Conservation (phyloP, 1,284 basidiomycete genomes). For the Ustilago curta region DNA sequence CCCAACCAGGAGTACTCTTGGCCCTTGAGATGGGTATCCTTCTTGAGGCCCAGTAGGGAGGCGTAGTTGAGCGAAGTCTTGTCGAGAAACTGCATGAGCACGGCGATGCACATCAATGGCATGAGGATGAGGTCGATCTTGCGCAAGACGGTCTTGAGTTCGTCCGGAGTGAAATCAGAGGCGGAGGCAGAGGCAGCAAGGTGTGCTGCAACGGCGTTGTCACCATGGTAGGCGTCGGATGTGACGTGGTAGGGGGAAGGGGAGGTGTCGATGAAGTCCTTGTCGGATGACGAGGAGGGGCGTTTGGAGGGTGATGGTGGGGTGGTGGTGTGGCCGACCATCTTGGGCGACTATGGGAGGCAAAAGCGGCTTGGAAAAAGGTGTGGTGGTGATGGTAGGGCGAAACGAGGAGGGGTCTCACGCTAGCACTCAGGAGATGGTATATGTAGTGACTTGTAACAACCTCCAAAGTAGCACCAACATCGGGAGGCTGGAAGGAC, state of each 20-base stretch:
- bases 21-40: conserved; percentile 55
- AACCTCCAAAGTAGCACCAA: too few relatives aligned
- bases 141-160: conserved; percentile 50
- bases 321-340: conserved; percentile 1
- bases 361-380: too few relatives aligned
- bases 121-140: conserved; percentile 66
- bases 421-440: not conserved
- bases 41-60: conserved; percentile 59
- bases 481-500: too few relatives aligned
- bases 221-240: conserved; percentile 20
- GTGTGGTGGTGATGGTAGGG: not conserved
- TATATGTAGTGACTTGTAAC: not conserved
- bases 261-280: conserved; percentile 2
- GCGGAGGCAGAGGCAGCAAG: conserved; percentile 24
- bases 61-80: conserved; percentile 63
- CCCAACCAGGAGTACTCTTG: conserved; percentile 65
- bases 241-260: conserved; percentile 18
- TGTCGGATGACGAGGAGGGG: conserved; percentile 6
- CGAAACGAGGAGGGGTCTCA: not conserved
- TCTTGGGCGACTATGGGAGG: not conserved
- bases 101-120: conserved; percentile 59
- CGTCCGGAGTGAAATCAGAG: conserved; percentile 25
- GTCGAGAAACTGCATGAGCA: conserved; percentile 63
- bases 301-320: conserved; percentile 1
- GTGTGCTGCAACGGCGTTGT: conserved; percentile 36